Percentiles rank a stretch among this genome's conserved stretches.
Conservation (phyloP, 1,284 basidiomycete species). For the Uromyces viciae-fabae region DNA sequence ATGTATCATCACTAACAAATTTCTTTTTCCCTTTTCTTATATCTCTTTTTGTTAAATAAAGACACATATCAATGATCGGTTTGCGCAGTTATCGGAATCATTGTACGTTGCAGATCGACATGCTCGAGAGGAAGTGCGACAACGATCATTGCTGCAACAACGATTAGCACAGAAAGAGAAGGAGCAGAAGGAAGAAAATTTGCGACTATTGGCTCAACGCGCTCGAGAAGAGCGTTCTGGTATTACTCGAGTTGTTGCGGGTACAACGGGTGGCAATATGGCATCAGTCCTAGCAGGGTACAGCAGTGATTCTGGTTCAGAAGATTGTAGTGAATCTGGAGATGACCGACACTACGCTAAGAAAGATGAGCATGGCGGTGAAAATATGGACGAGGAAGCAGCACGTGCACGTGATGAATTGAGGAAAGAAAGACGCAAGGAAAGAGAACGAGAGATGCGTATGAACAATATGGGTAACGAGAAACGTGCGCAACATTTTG, state of each 20-base stretch:
- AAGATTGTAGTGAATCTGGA: conserved; percentile 26
- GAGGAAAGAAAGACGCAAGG: conserved; percentile 82
- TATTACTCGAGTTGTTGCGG: conserved; percentile 55
- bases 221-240: conserved; percentile 91
- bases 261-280: conserved; percentile 58
- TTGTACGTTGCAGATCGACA: conserved; percentile 95
- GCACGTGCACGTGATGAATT: conserved; percentile 81
- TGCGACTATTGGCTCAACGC: conserved; percentile 86
- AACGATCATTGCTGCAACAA: conserved; percentile 94
- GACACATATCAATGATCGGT: conserved; percentile 98
- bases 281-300: conserved; percentile 69
- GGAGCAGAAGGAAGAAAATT: conserved; percentile 89
- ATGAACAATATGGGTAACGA: conserved; percentile 99
- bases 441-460: conserved; percentile 93
- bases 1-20: not conserved
- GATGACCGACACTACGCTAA: conserved; percentile 5
- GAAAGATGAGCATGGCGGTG: conserved; percentile 37
- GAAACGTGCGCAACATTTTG: conserved; percentile 88
- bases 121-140: conserved; percentile 94
- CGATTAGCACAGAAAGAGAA: conserved; percentile 98
- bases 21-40: too few relatives aligned
- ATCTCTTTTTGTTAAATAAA: too few relatives aligned
- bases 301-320: conserved; percentile 48
- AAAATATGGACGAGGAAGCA: conserved; percentile 73
- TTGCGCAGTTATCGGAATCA: conserved; percentile 97